Evolutionary conservation across 768 basidiomycete genomes (phyloP), one percentile per base, ranked within the genome.

Genomic region (Tricholoma bakamatsutake): DNA sequence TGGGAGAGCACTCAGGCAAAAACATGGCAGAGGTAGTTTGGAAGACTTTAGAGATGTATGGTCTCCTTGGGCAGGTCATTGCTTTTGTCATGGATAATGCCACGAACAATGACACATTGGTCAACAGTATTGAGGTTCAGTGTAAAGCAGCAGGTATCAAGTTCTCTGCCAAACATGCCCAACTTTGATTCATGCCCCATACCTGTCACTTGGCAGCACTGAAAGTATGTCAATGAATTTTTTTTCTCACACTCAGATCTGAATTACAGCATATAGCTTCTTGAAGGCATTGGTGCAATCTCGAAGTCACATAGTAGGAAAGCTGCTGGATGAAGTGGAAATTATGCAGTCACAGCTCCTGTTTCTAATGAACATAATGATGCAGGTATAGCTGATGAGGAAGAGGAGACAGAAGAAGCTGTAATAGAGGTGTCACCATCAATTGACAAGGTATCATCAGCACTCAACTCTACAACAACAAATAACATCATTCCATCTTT

Each of bases 11-110:
- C 53, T 64, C 66, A 0, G 67, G 73, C 1, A 65, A 68, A 49
- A 73, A 71, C 51, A 69, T n/a, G n/a, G n/a, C n/a, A n/a, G n/a
- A n/a, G n/a, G n/a, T n/a, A n/a, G n/a, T n/a, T n/a, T n/a, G n/a
- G n/a, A n/a, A n/a, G n/a, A n/a, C n/a, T 74, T 30, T 72, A 2
- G 40, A 61, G 13, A 55, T 33, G 15, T 73, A 69, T 59, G 66
- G 64, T 45, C 43, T 40, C 33, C 30, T 15, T 11, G 35, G 35
- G 12, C 35, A 71, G 68, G 54, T 75, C 18, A 58, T 70, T 31
- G 62, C 68, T 0, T 63, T 73, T 28, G 61, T 72, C n/a, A 66
- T 71, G 61, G 69, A 73, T 52, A 73, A 75, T 57, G 70, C 71
- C 1, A 55, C 63, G 0, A 75, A 74, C 53, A 74, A 75, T 53